These are phyloP conservation scores for Plasmodium falciparum DNA, from an alignment of 169 alveolate species.

Conservation along the genomic window DNA sequence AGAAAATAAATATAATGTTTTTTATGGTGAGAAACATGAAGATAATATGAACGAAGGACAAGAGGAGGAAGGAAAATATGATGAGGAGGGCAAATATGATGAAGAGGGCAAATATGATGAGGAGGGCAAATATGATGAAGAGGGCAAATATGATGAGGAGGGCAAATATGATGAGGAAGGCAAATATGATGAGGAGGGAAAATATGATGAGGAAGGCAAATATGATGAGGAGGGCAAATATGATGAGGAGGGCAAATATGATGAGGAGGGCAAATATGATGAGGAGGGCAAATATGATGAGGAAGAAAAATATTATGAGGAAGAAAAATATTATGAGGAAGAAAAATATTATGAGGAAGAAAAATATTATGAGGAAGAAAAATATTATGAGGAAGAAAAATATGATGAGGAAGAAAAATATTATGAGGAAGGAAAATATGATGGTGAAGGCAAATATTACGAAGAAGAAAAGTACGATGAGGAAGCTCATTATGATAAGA, in stretches of 20 bases:
- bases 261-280: neutral
- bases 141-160: neutral
- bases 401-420: neutral
- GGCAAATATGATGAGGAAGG: no score
- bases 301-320: neutral
- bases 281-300: neutral
- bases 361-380: neutral
- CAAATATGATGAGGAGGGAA: neutral
- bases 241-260: neutral
- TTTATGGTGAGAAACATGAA: no score
- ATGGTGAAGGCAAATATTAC: neutral
- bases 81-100: neutral
- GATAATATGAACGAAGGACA: neutral
- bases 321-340: neutral
- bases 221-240: neutral
- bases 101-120: neutral
- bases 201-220: neutral
- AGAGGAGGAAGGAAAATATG: neutral
- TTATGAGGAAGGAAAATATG: neutral
- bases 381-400: neutral
- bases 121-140: neutral
- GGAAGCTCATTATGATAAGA: neutral
- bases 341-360: neutral
- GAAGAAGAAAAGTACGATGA: neutral
- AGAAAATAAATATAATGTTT: no score